Evolutionary conservation across 1,139 yeast genomes (phyloP), one percentile per base, ranked within the genome.

Genomic region (Petasospora fabianii): DNA sequence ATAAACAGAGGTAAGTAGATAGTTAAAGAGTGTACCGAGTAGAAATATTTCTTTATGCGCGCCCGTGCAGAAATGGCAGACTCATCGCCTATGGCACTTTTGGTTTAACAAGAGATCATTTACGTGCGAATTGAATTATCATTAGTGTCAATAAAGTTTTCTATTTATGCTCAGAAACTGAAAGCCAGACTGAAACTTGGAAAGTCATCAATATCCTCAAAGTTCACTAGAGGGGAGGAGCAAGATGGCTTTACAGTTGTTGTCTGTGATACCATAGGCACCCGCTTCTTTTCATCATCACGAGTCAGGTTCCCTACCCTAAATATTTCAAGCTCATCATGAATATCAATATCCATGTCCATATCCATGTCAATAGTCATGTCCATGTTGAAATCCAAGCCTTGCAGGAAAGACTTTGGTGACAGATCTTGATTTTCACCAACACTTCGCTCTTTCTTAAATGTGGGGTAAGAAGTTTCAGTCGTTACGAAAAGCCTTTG

Each of bases 31-130:
- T n/a, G n/a, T n/a, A n/a, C n/a, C n/a, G n/a, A n/a, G n/a, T n/a
- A n/a, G n/a, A n/a, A n/a, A n/a, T n/a, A n/a, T n/a, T n/a, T n/a
- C n/a, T n/a, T n/a, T n/a, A n/a, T n/a, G n/a, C 39, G 32, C 39
- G 32, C 39, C 39, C 39, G 39, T 22, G 26, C 4, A 21, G 10
- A 31, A 32, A 31, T 36, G 39, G 35, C 39, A 36, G 39, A 29
- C n/a, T n/a, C n/a, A n/a, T n/a, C n/a, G n/a, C n/a, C n/a, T n/a
- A n/a, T n/a, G n/a, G n/a, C n/a, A n/a, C n/a, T n/a, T n/a, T n/a
- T n/a, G n/a, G n/a, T n/a, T n/a, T n/a, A n/a, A n/a, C n/a, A n/a
- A n/a, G n/a, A n/a, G n/a, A n/a, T n/a, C n/a, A n/a, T n/a, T n/a
- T n/a, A n/a, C n/a, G n/a, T n/a, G n/a, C n/a, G n/a, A n/a, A n/a